Percentiles rank a stretch among this genome's conserved stretches.
phyloP scores from a whole-genome alignment of 495 filamentous ascomycete genomes.

The Penicillium daleae region DNA sequence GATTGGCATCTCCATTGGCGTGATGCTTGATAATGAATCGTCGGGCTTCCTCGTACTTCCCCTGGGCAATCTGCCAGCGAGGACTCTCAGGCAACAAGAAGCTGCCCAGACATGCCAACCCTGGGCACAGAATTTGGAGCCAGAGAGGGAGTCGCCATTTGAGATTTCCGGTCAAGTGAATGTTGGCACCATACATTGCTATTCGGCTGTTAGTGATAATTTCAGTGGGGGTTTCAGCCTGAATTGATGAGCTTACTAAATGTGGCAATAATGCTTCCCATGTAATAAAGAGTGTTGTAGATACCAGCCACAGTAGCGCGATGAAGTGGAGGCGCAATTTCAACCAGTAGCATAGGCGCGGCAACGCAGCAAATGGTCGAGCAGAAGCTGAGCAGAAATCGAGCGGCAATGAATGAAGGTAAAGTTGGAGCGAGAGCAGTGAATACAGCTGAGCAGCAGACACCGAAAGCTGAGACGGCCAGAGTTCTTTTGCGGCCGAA shows the following conservation, averaged over 20 bases:
- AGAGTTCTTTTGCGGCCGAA: not conserved
- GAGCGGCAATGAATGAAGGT: not conserved
- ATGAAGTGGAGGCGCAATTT: not conserved
- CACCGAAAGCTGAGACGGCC: not conserved
- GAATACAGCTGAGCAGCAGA: not conserved
- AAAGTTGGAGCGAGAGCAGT: not conserved
- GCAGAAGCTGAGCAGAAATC: not conserved
- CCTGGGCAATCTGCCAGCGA: not conserved
- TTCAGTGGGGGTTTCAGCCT: not conserved
- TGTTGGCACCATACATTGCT: conserved; percentile 1
- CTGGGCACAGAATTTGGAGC: not conserved
- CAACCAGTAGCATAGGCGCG: not conserved
- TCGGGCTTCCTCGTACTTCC: not conserved
- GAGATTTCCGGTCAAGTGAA: not conserved
- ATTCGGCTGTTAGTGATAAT: not conserved
- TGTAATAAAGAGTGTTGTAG: not conserved
- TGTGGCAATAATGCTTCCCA: not conserved
- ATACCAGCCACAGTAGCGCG: conserved; percentile 1
- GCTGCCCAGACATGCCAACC: not conserved
- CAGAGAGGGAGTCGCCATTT: not conserved
- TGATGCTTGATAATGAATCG: not conserved
- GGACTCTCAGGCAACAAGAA: not conserved
- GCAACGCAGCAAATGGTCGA: not conserved
- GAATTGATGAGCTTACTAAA: not conserved
- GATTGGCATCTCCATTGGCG: not conserved